Percentiles rank a stretch among this genome's conserved stretches.
Conservation (phyloP, 225 moss, liverwort and hornwort species). For the Polytrichum formosum region DNA sequence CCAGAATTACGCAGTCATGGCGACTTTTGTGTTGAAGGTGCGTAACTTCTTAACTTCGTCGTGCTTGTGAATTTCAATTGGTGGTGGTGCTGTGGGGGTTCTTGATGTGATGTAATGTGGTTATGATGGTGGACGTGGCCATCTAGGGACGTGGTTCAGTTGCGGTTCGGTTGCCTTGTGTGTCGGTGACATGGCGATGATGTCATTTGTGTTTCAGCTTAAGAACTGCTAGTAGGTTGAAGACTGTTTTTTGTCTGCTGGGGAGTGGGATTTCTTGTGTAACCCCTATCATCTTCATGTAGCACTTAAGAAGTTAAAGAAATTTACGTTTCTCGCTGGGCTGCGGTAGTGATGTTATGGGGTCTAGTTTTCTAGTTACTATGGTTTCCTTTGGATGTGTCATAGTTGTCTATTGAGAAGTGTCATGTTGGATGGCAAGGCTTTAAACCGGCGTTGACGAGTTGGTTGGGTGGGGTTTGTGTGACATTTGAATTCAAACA, state of each 20-base stretch:
- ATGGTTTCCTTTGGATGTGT: not conserved
- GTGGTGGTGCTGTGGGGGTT: not conserved
- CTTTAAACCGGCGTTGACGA: not conserved
- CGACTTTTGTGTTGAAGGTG: slow-evolving; percentile 11
- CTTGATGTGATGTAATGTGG: not conserved
- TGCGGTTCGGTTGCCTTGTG: not conserved
- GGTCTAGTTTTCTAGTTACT: too few relatives aligned
- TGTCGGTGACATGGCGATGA: not conserved
- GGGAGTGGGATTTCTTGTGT: too few relatives aligned
- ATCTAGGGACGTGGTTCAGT: not conserved
- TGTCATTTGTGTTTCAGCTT: not conserved
- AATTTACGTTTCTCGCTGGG: too few relatives aligned
- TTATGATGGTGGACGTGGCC: not conserved
- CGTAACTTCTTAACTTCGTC: not conserved
- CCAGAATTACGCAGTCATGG: slow-evolving; percentile 3
- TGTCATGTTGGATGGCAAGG: not conserved
- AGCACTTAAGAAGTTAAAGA: too few relatives aligned
- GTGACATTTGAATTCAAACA: slow-evolving; percentile 2
- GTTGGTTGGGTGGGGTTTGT: too few relatives aligned
- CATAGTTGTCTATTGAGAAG: not conserved
- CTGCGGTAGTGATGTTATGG: too few relatives aligned
- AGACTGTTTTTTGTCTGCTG: too few relatives aligned
- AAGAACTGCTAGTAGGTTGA: too few relatives aligned
- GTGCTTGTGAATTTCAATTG: not conserved
- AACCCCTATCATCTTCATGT: too few relatives aligned